Evolutionary conservation across 2,329 filamentous ascomycete species (phyloP).

Genomic region (Phoma sp.): DNA sequence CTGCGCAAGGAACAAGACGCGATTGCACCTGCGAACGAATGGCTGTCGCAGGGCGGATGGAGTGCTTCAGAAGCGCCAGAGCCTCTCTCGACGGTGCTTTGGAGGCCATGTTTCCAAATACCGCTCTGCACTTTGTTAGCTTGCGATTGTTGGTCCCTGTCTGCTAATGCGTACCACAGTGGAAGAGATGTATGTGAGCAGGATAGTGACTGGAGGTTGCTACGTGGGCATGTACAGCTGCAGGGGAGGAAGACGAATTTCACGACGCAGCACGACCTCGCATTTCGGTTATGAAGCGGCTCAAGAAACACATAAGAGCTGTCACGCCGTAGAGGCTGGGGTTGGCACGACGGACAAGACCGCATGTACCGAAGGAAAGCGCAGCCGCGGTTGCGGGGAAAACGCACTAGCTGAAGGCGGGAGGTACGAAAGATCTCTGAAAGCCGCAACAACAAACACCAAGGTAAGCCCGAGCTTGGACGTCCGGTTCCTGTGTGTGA

Average conservation of each 20-base stretch:
- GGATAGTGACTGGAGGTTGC: not conserved
- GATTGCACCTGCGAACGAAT: constrained; percentile 33
- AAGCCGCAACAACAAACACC: not conserved
- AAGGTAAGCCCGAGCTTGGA: not conserved
- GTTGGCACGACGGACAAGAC: constrained; percentile 13
- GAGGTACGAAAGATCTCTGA: constrained; percentile 2
- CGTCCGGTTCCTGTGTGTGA: not conserved
- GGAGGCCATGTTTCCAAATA: constrained; percentile 36
- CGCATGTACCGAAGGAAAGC: constrained; percentile 12
- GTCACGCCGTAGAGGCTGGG: constrained; percentile 17
- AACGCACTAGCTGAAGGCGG: constrained; percentile 3
- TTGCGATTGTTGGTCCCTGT: not conserved
- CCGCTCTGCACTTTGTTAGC: constrained; percentile 19
- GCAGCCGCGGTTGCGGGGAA: constrained; percentile 19
- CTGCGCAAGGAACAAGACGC: constrained; percentile 23
- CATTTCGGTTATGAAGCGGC: constrained; percentile 20
- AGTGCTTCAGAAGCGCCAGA: constrained; percentile 41
- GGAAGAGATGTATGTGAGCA: not conserved
- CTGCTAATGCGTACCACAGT: constrained; percentile 1
- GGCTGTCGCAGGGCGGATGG: constrained; percentile 31
- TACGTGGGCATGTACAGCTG: not conserved
- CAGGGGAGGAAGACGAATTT: constrained; percentile 6
- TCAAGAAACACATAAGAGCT: constrained; percentile 11
- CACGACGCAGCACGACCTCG: constrained; percentile 3
- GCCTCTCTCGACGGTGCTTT: constrained; percentile 46